A percentile compares a stretch with the other conserved stretches of the same genome.
Conservation (phyloP, 495 filamentous ascomycete genomes). For the Lasiosphaeria miniovina region DNA sequence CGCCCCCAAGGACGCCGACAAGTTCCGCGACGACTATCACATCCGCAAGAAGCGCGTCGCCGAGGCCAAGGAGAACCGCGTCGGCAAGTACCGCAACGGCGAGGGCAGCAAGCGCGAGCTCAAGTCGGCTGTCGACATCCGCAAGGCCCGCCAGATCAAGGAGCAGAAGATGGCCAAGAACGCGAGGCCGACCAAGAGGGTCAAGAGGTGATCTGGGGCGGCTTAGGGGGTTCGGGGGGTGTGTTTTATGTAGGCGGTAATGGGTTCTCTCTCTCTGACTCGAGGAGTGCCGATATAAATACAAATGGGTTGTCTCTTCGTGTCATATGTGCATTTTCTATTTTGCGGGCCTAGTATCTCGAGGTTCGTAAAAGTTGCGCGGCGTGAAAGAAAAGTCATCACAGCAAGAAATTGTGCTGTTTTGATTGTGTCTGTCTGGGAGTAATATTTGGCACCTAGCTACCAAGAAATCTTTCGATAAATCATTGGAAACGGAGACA, state of each 20-base stretch:
- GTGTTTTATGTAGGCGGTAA: not conserved
- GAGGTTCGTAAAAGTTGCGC: no score
- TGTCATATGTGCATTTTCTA: no score
- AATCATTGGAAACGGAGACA: no score
- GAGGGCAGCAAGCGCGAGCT: constrained; percentile 69
- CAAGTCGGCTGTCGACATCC: constrained; percentile 76
- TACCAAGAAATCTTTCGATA: no score
- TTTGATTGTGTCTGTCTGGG: no score
- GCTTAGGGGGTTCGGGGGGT: not conserved
- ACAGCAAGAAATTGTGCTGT: no score
- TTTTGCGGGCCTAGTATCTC: no score
- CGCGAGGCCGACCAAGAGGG: constrained; percentile 73
- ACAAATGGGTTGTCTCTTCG: no score
- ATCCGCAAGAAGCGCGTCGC: constrained; percentile 84
- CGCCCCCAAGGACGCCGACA: constrained; percentile 91
- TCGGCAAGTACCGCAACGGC: constrained; percentile 67
- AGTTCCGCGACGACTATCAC: constrained; percentile 82
- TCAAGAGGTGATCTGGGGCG: constrained; percentile 30
- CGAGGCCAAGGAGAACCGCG: constrained; percentile 80
- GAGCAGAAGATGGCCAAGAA: constrained; percentile 84
- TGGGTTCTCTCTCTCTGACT: not conserved
- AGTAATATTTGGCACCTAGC: no score
- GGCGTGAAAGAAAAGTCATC: no score
- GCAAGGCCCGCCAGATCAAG: constrained; percentile 71
- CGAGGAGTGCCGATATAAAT: no score